These are phyloP conservation scores for Aspergillus brunneoviolaceus DNA, from an alignment of 2,329 filamentous ascomycete genomes.

Conservation along the genomic window DNA sequence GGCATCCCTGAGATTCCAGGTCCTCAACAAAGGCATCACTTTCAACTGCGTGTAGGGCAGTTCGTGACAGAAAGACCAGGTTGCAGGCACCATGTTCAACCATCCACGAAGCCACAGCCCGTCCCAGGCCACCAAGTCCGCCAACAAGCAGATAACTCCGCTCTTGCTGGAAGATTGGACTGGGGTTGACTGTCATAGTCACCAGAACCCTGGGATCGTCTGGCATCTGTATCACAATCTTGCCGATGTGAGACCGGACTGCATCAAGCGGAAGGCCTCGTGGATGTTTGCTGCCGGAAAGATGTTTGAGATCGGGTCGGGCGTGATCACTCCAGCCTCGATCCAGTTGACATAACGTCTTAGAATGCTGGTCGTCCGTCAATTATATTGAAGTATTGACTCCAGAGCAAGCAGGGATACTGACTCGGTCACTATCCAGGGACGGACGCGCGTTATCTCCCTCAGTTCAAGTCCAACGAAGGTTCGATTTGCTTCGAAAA, in stretches of 20 bases:
- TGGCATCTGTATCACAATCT: neutral
- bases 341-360: neutral
- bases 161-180: neutral
- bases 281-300: neutral
- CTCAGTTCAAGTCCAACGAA: slow-evolving; percentile 12
- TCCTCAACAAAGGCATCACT: neutral
- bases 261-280: slow-evolving; percentile 16
- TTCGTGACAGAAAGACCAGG: slow-evolving; percentile 5
- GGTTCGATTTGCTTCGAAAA: slow-evolving; percentile 16
- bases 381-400: neutral
- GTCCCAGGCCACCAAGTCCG: slow-evolving; percentile 9
- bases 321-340: neutral
- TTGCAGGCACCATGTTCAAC: neutral
- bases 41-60: neutral
- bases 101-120: slow-evolving; percentile 2
- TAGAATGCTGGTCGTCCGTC: neutral
- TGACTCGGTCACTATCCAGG: neutral
- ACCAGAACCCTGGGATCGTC: neutral
- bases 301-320: neutral
- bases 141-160: slow-evolving; percentile 8
- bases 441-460: neutral
- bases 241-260: neutral
- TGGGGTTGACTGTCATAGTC: neutral
- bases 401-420: neutral
- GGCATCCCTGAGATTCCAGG: neutral